Conservation (phyloP, 2,329 filamentous ascomycete species). For the Ceratocystis lukuohia region DNA sequence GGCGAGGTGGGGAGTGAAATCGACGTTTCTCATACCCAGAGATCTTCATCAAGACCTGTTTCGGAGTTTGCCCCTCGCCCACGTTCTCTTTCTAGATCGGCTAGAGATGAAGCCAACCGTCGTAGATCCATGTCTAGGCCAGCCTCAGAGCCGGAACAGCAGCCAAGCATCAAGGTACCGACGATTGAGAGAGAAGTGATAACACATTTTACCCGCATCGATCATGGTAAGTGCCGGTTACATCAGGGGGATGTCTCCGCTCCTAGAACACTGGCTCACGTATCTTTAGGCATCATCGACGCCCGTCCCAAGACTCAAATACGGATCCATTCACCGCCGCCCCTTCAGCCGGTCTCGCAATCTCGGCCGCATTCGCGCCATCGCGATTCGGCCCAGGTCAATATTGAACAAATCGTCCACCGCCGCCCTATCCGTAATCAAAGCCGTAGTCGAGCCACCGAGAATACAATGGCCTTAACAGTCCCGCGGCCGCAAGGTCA, state of each 20-base stretch:
- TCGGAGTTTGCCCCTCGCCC: constrained; percentile 26
- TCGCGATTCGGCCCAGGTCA: constrained; percentile 43
- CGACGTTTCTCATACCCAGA: background rate
- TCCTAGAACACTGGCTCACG: constrained; percentile 5
- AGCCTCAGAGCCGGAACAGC: constrained; percentile 35
- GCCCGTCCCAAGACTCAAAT: constrained; percentile 30
- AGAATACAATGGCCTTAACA: constrained; percentile 41
- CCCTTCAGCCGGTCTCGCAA: constrained; percentile 37
- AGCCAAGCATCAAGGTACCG: constrained; percentile 56
- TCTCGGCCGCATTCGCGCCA: constrained; percentile 36
- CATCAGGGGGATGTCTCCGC: background rate
- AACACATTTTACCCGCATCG: constrained; percentile 74
- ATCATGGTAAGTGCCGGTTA: constrained; percentile 52
- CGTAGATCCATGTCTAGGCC: constrained; percentile 1
- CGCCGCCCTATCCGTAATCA: no score
- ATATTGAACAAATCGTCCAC: constrained; percentile 33
- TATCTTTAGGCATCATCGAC: constrained; percentile 14
- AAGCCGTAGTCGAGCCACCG: background rate
- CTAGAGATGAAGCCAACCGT: background rate
- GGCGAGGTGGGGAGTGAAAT: background rate
- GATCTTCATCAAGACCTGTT: background rate
- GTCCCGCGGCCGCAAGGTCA: constrained; percentile 24
- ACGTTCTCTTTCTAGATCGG: background rate
- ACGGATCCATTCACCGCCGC: constrained; percentile 26
- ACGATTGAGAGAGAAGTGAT: constrained; percentile 81